phyloP scores from a whole-genome alignment of 768 basidiomycete genomes.

The Xerocomus potaroensis region DNA sequence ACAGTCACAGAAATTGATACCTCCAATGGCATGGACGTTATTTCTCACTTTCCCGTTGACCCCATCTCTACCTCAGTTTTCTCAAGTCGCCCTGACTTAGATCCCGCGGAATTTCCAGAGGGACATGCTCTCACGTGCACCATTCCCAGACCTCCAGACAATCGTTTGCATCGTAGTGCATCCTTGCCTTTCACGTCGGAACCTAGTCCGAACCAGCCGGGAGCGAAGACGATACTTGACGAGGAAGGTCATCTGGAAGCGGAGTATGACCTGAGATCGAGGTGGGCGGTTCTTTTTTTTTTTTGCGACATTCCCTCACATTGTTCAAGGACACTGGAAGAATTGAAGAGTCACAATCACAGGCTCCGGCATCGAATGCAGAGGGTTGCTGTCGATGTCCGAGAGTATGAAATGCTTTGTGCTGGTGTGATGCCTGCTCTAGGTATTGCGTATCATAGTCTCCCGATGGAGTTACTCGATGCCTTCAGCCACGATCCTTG shows the following conservation, averaged over 20 bases:
- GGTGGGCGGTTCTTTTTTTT: slow-evolving; percentile 11
- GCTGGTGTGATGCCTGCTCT: slow-evolving; percentile 45
- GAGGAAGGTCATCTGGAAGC: slow-evolving; percentile 41
- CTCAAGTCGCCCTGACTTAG: slow-evolving; percentile 3
- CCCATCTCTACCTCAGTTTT: background rate
- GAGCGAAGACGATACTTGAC: slow-evolving; percentile 39
- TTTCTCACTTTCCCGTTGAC: slow-evolving; percentile 3
- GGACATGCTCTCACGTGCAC: background rate
- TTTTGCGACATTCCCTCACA: background rate
- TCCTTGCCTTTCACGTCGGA: slow-evolving; percentile 33
- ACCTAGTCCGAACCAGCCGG: slow-evolving; percentile 29
- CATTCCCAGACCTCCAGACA: background rate
- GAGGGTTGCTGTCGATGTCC: slow-evolving; percentile 54
- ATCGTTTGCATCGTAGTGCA: slow-evolving; percentile 24
- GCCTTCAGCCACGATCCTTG: slow-evolving; percentile 76
- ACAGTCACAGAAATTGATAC: slow-evolving; percentile 9
- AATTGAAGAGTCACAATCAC: slow-evolving; percentile 57
- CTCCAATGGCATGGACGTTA: slow-evolving; percentile 2
- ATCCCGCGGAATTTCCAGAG: background rate
- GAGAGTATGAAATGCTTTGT: slow-evolving; percentile 63
- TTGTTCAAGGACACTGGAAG: slow-evolving; percentile 52
- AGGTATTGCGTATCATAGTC: slow-evolving; percentile 41
- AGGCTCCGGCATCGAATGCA: slow-evolving; percentile 66
- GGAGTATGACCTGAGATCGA: slow-evolving; percentile 49
- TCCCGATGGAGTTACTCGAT: slow-evolving; percentile 67